Conservation (phyloP, 495 filamentous ascomycete genomes). For the Xylaria flabelliformis region DNA sequence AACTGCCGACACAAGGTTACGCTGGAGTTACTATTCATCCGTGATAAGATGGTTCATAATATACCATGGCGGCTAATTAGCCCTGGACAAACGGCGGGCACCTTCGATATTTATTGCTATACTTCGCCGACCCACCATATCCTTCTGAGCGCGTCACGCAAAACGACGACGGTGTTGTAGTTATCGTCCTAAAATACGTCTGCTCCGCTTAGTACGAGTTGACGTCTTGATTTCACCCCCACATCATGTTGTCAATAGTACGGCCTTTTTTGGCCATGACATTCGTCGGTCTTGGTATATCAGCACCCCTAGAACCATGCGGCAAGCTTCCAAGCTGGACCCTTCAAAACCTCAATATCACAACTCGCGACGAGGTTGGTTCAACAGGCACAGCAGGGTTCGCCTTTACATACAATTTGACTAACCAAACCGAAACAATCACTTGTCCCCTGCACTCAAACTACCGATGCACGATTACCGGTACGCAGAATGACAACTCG, state of each 20-base stretch:
- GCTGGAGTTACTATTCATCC: neutral
- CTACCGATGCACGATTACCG: slow-evolving; percentile 34
- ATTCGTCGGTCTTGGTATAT: neutral
- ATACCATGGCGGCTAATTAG: slow-evolving; percentile 22
- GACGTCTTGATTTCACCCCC: neutral
- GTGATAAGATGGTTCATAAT: neutral
- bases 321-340: slow-evolving; percentile 28
- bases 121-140: neutral
- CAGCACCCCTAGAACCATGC: slow-evolving; percentile 8
- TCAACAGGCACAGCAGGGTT: slow-evolving; percentile 26
- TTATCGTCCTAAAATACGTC: neutral
- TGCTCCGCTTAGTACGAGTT: neutral
- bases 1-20: slow-evolving; percentile 18
- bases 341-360: slow-evolving; percentile 30
- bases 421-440: slow-evolving; percentile 26
- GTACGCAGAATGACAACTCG: slow-evolving; percentile 30
- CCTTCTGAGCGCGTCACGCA: neutral
- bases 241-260: slow-evolving; percentile 3
- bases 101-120: neutral
- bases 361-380: slow-evolving; percentile 30
- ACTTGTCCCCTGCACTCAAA: slow-evolving; percentile 35
- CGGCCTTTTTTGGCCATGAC: neutral
- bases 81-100: neutral
- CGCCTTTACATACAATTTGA: slow-evolving; percentile 33
- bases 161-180: neutral